A percentile compares a stretch with the other conserved stretches of the same genome.
Conservation (phyloP, 305 asterid genomes). For the Plantago coronopus region DNA sequence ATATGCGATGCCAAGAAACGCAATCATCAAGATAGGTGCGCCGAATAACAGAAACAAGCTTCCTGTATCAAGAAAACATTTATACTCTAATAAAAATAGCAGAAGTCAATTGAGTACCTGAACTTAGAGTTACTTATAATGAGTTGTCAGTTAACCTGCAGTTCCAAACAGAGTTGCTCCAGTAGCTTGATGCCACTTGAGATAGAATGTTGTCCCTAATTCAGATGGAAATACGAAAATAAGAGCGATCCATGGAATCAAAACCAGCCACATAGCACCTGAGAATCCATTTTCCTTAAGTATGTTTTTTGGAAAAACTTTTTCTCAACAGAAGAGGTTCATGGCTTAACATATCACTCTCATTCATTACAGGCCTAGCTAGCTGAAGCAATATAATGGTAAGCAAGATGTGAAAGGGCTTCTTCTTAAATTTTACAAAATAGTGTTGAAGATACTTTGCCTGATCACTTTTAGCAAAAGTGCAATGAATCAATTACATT, state of each 20-base stretch:
- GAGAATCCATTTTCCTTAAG: not conserved
- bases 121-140: not conserved
- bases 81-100: slow-evolving; percentile 1
- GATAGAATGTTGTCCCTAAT: not conserved
- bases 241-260: slow-evolving; percentile 4
- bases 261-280: slow-evolving; percentile 3
- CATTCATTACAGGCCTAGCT: not conserved
- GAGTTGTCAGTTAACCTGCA: slow-evolving; percentile 4
- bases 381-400: not conserved
- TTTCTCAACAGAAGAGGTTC: slow-evolving; percentile 11
- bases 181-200: slow-evolving; percentile 8
- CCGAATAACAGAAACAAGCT: slow-evolving; percentile 49
- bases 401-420: not conserved
- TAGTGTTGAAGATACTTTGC: not conserved
- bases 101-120: not conserved
- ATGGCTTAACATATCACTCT: not conserved
- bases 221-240: slow-evolving; percentile 6
- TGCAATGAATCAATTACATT: not conserved
- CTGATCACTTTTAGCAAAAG: not conserved
- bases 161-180: slow-evolving; percentile 11
- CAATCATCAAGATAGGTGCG: slow-evolving; percentile 63
- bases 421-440: not conserved
- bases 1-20: slow-evolving; percentile 52
- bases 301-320: not conserved
- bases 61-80: slow-evolving; percentile 32